Percentiles rank a stretch among this genome's conserved stretches.
Evolutionary conservation across 2,329 filamentous ascomycete species (phyloP).

Genomic region (Ampelomyces quisqualis): DNA sequence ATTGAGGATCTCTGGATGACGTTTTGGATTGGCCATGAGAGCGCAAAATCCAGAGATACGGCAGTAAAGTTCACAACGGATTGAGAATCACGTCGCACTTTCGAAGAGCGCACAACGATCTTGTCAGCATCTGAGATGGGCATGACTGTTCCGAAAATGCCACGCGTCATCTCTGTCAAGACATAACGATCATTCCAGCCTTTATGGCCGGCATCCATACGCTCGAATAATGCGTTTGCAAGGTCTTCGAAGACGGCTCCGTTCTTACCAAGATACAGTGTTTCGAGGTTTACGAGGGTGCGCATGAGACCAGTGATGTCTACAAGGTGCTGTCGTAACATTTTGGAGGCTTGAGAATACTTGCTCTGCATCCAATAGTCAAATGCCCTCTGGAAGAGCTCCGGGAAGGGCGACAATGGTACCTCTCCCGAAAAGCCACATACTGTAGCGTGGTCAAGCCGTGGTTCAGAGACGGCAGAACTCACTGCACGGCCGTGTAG

Average conservation of each 20-base stretch:
- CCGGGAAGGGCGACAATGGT: conserved; percentile 67
- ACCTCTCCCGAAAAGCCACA: conserved; percentile 49
- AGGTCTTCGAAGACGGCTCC: conserved; percentile 68
- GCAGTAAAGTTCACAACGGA: conserved; percentile 64
- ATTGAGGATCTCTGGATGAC: conserved; percentile 69
- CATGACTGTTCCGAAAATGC: conserved; percentile 60
- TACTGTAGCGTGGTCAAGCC: conserved; percentile 59
- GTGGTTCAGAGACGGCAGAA: conserved; percentile 21
- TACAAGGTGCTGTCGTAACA: conserved; percentile 67
- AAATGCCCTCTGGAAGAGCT: conserved; percentile 71
- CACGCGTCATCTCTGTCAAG: conserved; percentile 74
- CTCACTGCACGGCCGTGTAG: conserved; percentile 45
- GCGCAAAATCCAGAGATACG: conserved; percentile 66
- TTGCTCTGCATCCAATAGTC: conserved; percentile 75
- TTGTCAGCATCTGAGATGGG: conserved; percentile 59
- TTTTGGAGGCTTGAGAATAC: conserved; percentile 67
- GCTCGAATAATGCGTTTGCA: conserved; percentile 69
- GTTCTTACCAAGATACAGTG: conserved; percentile 75
- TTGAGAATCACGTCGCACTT: conserved; percentile 52
- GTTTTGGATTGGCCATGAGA: conserved; percentile 65
- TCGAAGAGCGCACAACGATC: conserved; percentile 58
- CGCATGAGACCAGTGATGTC: conserved; percentile 66
- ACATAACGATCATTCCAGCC: conserved; percentile 80
- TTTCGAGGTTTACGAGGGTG: conserved; percentile 66
- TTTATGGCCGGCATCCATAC: conserved; percentile 62